phyloP scores from a whole-genome alignment of 2,329 filamentous ascomycete species.

The Lecanicillium sp. region DNA sequence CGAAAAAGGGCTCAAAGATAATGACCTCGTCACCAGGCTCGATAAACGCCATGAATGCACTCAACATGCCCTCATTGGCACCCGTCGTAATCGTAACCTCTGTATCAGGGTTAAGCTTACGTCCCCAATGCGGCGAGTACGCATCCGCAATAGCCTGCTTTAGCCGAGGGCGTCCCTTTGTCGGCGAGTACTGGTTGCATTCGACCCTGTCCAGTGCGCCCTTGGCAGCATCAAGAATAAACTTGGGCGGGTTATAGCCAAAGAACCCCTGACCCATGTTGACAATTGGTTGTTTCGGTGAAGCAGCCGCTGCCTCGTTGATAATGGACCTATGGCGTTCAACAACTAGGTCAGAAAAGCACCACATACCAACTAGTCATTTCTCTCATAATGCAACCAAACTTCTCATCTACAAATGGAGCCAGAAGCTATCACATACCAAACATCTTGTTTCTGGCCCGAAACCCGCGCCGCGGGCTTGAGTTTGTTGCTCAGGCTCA shows the following conservation, averaged over 20 bases:
- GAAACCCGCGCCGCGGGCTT: conserved; percentile 42
- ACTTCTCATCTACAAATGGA: too few species aligned
- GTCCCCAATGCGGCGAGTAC: conserved; percentile 83
- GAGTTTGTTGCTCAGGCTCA: conserved; percentile 36
- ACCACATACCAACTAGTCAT: neutral
- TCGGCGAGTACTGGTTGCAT: conserved; percentile 97
- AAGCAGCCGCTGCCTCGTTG: conserved; percentile 56
- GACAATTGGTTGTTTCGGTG: conserved; percentile 54
- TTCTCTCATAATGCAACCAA: too few species aligned
- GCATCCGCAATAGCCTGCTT: conserved; percentile 90
- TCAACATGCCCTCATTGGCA: conserved; percentile 86
- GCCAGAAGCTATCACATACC: conserved; percentile 25
- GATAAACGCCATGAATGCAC: conserved; percentile 95
- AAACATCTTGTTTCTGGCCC: conserved; percentile 43
- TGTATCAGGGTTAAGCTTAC: conserved; percentile 74
- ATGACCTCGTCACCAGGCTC: conserved; percentile 95
- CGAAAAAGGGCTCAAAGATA: conserved; percentile 96
- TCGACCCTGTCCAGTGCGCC: conserved; percentile 82
- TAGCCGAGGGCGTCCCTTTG: conserved; percentile 82
- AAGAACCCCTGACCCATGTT: conserved; percentile 64
- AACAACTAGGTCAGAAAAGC: neutral
- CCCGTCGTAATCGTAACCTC: conserved; percentile 94
- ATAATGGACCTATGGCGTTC: conserved; percentile 46
- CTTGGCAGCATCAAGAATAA: conserved; percentile 88
- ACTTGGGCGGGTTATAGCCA: conserved; percentile 88